Percentiles rank a stretch among this genome's conserved stretches.
These are phyloP conservation scores for Pythium guiyangense DNA, from an alignment of 352 stramenopile genomes.

Conservation along the genomic window DNA sequence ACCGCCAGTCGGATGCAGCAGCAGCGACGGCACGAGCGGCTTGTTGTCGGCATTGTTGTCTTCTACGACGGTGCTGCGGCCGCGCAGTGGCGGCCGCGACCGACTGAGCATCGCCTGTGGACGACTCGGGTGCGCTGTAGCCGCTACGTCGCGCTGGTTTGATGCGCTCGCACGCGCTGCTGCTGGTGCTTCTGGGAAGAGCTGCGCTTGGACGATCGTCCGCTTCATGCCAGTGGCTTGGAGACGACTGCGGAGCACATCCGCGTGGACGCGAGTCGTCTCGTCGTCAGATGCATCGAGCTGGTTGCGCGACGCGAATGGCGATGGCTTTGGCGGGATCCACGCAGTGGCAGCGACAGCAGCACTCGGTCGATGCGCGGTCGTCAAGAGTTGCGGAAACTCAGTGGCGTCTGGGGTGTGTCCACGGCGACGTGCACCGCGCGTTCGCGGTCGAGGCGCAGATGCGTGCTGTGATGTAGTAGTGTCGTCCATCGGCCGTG, in stretches of 20 bases:
- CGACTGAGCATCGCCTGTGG: background rate
- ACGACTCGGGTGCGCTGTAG: background rate
- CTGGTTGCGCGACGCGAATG: background rate
- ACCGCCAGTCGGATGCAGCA: slow-evolving; percentile 21
- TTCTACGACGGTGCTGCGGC: background rate
- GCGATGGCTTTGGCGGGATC: background rate
- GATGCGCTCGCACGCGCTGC: background rate
- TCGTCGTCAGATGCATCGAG: slow-evolving; percentile 6
- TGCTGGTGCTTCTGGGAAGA: slow-evolving; percentile 26
- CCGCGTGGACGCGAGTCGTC: slow-evolving; percentile 1
- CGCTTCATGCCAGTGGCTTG: slow-evolving; percentile 54
- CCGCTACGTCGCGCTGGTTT: slow-evolving; percentile 13
- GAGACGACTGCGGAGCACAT: slow-evolving; percentile 34
- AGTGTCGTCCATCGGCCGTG: slow-evolving; percentile 3
- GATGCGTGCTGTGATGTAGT: background rate
- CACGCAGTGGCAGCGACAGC: background rate
- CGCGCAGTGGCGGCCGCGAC: background rate
- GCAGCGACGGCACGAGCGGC: slow-evolving; percentile 24
- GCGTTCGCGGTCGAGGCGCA: slow-evolving; percentile 23
- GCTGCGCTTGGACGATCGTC: slow-evolving; percentile 45
- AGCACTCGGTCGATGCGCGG: background rate
- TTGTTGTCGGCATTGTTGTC: slow-evolving; percentile 12
- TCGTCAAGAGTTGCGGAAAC: slow-evolving; percentile 14
- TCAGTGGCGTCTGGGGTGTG: slow-evolving; percentile 1
- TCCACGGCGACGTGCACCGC: slow-evolving; percentile 24